phyloP scores from a whole-genome alignment of 768 basidiomycete species.

The Amanita pallidorosea region DNA sequence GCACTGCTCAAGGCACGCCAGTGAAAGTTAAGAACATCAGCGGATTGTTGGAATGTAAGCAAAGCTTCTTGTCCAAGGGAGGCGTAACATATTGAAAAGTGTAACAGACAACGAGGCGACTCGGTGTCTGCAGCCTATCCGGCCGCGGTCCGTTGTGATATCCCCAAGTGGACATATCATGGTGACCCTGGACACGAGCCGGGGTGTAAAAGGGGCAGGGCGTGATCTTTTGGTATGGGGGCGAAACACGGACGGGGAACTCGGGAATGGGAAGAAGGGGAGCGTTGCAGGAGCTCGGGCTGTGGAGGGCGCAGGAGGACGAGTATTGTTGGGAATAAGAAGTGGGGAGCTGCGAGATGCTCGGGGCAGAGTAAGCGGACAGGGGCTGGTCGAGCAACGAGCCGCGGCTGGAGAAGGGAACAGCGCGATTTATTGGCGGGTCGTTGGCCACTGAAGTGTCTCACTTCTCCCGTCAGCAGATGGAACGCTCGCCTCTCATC shows the following conservation, averaged over 20 bases:
- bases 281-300: constrained; percentile 44
- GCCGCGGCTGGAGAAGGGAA: constrained; percentile 52
- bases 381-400: constrained; percentile 54
- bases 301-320: constrained; percentile 40
- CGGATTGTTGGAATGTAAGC: constrained; percentile 78
- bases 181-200: constrained; percentile 54
- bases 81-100: background rate
- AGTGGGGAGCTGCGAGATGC: constrained; percentile 49
- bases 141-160: constrained; percentile 50
- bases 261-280: constrained; percentile 63
- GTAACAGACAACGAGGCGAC: constrained; percentile 52
- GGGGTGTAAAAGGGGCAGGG: constrained; percentile 39
- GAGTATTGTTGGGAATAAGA: constrained; percentile 46
- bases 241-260: constrained; percentile 59
- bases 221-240: constrained; percentile 70
- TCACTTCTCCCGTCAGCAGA: background rate
- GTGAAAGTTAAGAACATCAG: constrained; percentile 70
- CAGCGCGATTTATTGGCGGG: constrained; percentile 66
- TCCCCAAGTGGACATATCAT: constrained; percentile 72
- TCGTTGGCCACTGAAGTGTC: constrained; percentile 13
- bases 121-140: constrained; percentile 51
- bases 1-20: constrained; percentile 61
- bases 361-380: constrained; percentile 49
- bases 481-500: background rate
- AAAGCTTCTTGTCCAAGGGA: background rate